Evolutionary conservation across 306 rosid species (phyloP).

Genomic region (Lagenaria siceraria): DNA sequence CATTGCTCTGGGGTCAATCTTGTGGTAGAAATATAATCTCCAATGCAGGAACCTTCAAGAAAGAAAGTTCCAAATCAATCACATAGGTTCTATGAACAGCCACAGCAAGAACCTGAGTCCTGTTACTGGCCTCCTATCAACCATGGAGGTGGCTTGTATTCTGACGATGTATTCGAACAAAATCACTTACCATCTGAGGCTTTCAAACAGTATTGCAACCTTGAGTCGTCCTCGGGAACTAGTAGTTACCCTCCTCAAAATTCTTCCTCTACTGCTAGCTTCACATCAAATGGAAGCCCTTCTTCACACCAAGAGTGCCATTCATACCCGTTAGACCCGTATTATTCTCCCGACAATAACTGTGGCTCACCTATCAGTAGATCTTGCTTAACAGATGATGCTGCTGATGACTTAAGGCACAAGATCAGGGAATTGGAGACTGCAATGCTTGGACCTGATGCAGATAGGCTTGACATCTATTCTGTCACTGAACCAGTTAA

Average conservation of each 20-base stretch:
- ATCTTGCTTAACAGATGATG: slow-evolving; percentile 39
- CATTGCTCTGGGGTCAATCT: slow-evolving; percentile 7
- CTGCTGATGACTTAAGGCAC: slow-evolving; percentile 42
- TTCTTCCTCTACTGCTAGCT: slow-evolving; percentile 48
- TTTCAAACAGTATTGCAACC: slow-evolving; percentile 31
- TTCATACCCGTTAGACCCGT: slow-evolving; percentile 15
- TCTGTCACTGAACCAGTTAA: slow-evolving; percentile 14
- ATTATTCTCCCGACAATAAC: slow-evolving; percentile 31
- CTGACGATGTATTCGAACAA: slow-evolving; percentile 37
- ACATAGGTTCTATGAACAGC: slow-evolving; percentile 24
- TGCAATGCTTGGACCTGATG: slow-evolving; percentile 64
- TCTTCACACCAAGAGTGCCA: slow-evolving; percentile 36
- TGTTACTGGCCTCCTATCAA: slow-evolving; percentile 21
- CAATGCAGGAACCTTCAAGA: slow-evolving; percentile 43
- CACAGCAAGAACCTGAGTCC: slow-evolving; percentile 37
- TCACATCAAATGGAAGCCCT: slow-evolving; percentile 47
- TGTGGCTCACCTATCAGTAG: slow-evolving; percentile 38
- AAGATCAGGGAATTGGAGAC: slow-evolving; percentile 76
- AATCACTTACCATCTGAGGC: slow-evolving; percentile 27
- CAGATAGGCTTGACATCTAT: slow-evolving; percentile 26
- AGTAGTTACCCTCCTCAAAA: slow-evolving; percentile 43
- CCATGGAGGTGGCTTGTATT: slow-evolving; percentile 21
- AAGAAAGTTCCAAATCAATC: slow-evolving; percentile 25
- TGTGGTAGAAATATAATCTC: not conserved
- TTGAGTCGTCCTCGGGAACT: slow-evolving; percentile 44